Conservation (phyloP, 2,329 filamentous ascomycete genomes). For the Xylariaceae sp. region DNA sequence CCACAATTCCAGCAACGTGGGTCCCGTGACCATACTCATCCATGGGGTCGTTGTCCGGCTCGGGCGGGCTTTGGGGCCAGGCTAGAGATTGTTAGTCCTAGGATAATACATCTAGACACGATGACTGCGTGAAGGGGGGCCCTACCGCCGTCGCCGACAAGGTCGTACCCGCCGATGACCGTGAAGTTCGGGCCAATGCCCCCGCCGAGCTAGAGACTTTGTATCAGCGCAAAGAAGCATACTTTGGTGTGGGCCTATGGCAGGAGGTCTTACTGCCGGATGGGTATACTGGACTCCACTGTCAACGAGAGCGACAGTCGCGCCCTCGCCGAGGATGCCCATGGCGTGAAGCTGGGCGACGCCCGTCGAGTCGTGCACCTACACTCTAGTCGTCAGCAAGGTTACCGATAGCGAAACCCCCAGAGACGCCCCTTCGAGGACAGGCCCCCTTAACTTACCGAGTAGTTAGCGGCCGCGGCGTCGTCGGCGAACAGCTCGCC, state of each 20-base stretch:
- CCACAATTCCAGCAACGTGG: conserved; percentile 17
- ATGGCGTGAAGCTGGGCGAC: conserved; percentile 15
- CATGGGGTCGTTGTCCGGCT: conserved; percentile 15
- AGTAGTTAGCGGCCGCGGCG: conserved; percentile 14
- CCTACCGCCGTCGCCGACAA: conserved; percentile 13
- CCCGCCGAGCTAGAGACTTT: conserved; percentile 17
- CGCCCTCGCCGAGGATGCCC: conserved; percentile 18
- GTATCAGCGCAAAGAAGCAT: no score
- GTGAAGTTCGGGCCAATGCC: conserved; percentile 16
- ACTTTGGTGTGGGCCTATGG: no score
- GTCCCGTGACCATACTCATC: conserved; percentile 14
- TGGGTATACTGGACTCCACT: conserved; percentile 18
- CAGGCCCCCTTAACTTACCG: no score
- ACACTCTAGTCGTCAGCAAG: no score
- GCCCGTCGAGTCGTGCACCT: conserved; percentile 16
- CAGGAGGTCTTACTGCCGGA: conserved; percentile 10
- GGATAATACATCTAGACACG: not conserved
- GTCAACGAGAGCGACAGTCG: conserved; percentile 16
- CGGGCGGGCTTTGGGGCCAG: conserved; percentile 13
- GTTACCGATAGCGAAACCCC: no score
- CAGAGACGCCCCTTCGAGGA: no score
- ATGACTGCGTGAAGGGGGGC: no score
- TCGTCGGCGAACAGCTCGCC: conserved; percentile 15
- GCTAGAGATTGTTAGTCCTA: conserved; percentile 4
- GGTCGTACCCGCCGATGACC: conserved; percentile 17